phyloP scores from a whole-genome alignment of 768 basidiomycete species.

The Tylopilus felleus region DNA sequence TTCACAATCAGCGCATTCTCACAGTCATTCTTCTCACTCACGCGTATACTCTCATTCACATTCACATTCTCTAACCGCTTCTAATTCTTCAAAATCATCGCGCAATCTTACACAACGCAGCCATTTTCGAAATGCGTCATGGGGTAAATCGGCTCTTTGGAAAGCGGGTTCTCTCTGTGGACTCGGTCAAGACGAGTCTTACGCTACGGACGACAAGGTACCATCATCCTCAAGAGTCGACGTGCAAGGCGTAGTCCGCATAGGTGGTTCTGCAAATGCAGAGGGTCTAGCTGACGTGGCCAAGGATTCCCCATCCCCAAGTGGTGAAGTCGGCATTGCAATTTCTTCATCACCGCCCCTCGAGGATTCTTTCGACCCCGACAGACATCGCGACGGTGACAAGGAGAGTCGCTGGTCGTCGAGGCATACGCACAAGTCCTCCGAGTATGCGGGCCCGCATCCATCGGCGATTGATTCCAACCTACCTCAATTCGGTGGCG shows the following conservation, averaged over 20 bases:
- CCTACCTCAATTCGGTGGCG: conserved; percentile 10
- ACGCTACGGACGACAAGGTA: conserved; percentile 19
- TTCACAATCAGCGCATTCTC: conserved; percentile 22
- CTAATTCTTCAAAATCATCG: conserved; percentile 33
- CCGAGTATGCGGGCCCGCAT: conserved; percentile 41
- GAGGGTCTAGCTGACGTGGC: not conserved
- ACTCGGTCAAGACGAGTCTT: conserved; percentile 21
- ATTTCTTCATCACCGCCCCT: conserved; percentile 36
- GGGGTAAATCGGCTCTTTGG: conserved; percentile 36
- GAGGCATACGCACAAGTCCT: conserved; percentile 22
- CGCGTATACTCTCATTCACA: conserved; percentile 34
- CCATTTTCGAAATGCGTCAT: conserved; percentile 38
- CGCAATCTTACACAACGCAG: conserved; percentile 16
- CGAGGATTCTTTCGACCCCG: conserved; percentile 20
- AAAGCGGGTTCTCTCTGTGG: conserved; percentile 35
- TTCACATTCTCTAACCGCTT: conserved; percentile 36
- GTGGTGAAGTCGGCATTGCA: conserved; percentile 41
- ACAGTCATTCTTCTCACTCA: conserved; percentile 25
- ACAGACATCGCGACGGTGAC: not conserved
- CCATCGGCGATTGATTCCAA: conserved; percentile 31
- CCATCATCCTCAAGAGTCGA: conserved; percentile 24
- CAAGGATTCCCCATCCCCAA: conserved; percentile 32
- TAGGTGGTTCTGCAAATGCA: not conserved
- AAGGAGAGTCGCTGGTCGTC: conserved; percentile 8
- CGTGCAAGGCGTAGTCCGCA: conserved; percentile 21